These are phyloP conservation scores for Xylariaceae sp. DNA, from an alignment of 2,329 filamentous ascomycete species.

Conservation along the genomic window DNA sequence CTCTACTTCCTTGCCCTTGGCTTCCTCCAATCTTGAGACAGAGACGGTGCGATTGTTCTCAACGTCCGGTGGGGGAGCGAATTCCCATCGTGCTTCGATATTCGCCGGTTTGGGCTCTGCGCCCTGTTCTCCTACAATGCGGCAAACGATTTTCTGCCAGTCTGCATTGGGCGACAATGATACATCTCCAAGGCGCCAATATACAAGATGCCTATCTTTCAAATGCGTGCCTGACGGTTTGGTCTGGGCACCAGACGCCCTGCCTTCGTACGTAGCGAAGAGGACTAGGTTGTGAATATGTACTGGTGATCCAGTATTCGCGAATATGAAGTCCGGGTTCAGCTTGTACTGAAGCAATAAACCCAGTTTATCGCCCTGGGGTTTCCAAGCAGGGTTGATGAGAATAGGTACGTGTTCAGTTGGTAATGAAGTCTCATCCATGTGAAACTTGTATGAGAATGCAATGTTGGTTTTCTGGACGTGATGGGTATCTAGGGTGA, in stretches of 20 bases:
- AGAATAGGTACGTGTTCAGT: slow-evolving; percentile 67
- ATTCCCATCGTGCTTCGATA: slow-evolving; percentile 82
- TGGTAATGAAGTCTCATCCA: slow-evolving; percentile 52
- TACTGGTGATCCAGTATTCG: slow-evolving; percentile 42
- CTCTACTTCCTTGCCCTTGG: slow-evolving; percentile 50
- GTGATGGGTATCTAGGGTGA: slow-evolving; percentile 69
- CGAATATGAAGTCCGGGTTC: slow-evolving; percentile 63
- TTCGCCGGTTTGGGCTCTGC: slow-evolving; percentile 69
- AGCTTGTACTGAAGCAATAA: slow-evolving; percentile 81
- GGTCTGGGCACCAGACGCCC: slow-evolving; percentile 66
- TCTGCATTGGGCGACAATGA: slow-evolving; percentile 60
- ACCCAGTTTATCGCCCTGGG: slow-evolving; percentile 80
- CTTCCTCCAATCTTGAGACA: slow-evolving; percentile 53
- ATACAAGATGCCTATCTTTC: slow-evolving; percentile 72
- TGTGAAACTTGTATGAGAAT: slow-evolving; percentile 88
- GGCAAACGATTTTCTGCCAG: slow-evolving; percentile 75
- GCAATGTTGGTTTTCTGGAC: slow-evolving; percentile 74
- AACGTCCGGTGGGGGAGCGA: slow-evolving; percentile 34
- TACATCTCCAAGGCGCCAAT: slow-evolving; percentile 78
- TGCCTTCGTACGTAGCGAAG: slow-evolving; percentile 68
- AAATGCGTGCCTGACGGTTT: slow-evolving; percentile 79
- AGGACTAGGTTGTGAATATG: slow-evolving; percentile 73
- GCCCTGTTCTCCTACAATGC: slow-evolving; percentile 71
- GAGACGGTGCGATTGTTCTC: slow-evolving; percentile 47
- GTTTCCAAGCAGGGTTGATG: slow-evolving; percentile 76